Evolutionary conservation across 1,139 yeast species (phyloP), one percentile per base, ranked within the genome.

Genomic region (Meyerozyma elateridarum): DNA sequence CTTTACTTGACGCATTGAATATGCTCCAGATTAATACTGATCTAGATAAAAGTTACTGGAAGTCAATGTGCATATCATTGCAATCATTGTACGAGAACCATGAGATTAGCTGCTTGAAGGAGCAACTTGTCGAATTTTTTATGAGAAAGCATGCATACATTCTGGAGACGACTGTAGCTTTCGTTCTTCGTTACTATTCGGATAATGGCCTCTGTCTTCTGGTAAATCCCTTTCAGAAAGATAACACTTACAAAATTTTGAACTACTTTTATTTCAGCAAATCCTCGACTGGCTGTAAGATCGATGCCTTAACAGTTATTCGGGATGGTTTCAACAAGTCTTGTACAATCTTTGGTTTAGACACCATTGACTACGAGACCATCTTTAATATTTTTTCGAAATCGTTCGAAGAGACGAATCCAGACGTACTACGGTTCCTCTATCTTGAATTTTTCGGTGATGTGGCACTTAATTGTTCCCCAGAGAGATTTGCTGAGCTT

Each of bases 121-220:
- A 69, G 6, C 57, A 54, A 17, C 46, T 79, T 22, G 54, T 76
- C 2, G 53, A 55, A 2, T 65, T 73, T 34, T 69, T 73, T 36
- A 48, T 74, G 27, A 47, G 49, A 8, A 52, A 72, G 44, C 49
- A 68, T 24, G 56, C 52, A 7, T 51, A 52, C 31, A 40, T 76
- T 20, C 56, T 70, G 4, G 59, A 58, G 1, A 52, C 53, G 3
- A 59, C 60, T 8, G 61, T 68, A 5, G 42, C 54, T 9, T 64
- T 65, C 36, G 65, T 78, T 1, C 52, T 78, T 22, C 51, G 59
- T 6, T 70, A 61, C 45, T 79, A 74, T 47, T 54, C 58, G 1
- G 63, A 66, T n/a, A 74, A 70, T 34, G 67, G 68, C 32, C 45
- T 69, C 16, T 79, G 88, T 45, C 63, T 78, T 1, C 70, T 77